These are phyloP conservation scores for Dactylellina leptospora DNA, from an alignment of 2,329 filamentous ascomycete species.

Conservation along the genomic window DNA sequence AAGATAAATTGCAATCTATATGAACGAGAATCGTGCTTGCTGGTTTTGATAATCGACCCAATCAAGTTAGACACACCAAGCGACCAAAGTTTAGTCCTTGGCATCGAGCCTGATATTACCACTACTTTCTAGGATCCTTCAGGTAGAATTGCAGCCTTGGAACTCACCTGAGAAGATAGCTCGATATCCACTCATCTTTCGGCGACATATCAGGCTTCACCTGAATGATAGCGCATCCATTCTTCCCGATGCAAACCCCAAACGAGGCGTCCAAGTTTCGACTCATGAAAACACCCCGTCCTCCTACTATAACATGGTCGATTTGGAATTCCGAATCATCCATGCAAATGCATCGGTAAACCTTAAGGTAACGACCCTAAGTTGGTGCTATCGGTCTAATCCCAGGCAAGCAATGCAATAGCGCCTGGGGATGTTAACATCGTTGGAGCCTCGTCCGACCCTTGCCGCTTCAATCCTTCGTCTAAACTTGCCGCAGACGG, in stretches of 20 bases:
- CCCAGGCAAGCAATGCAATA: no score
- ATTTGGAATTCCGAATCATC: slow-evolving; percentile 9
- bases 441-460: slow-evolving; percentile 31
- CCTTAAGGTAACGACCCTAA: background rate
- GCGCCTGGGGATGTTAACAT: slow-evolving; percentile 26
- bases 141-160: slow-evolving; percentile 28
- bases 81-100: no score
- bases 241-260: background rate
- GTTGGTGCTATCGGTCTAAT: background rate
- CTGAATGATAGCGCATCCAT: background rate
- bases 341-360: slow-evolving; percentile 11
- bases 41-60: background rate
- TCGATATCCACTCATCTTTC: background rate
- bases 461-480: slow-evolving; percentile 19
- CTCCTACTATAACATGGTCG: background rate
- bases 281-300: slow-evolving; percentile 3
- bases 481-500: slow-evolving; percentile 24
- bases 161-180: background rate
- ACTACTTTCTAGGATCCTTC: slow-evolving; percentile 32
- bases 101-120: no score
- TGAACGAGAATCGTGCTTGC: slow-evolving; percentile 17
- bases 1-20: slow-evolving; percentile 40
- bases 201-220: slow-evolving; percentile 19
- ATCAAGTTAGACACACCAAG: no score
- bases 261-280: slow-evolving; percentile 41